Base-by-base conservation (phyloP, 2,329 filamentous ascomycete genomes). In the Lachnellula arida region DNA sequence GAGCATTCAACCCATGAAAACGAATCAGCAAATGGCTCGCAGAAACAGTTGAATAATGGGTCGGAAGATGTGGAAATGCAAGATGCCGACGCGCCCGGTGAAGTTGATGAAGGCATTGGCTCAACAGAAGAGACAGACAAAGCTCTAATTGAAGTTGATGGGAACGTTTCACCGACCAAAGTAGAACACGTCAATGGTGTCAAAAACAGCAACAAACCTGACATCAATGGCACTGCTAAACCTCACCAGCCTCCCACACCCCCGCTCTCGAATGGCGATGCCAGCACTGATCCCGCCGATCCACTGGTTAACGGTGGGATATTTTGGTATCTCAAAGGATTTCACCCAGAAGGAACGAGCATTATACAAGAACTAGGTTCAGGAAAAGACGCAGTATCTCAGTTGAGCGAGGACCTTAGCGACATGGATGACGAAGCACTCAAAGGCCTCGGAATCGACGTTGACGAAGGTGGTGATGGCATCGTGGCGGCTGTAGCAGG, bases 401-500 rank as follows among this genome's bases (percentile, higher is more conserved):
- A 79, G 14, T 85, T 93, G 72, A 95, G 89, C 65, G 92, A 96
- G 71, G 89, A 93, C 64, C 78, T 97, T 22, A 95, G 89, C 55
- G 93, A 97, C 68, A 85, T 97, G 69, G 92, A 96, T 65, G 92
- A 97, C 62, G 91, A 95, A 51, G 90, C 93, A 73, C 77, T 96
- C 56, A 86, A 89, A 65, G 89, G 87, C 35, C 75, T 91, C 14
- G 62, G 62, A 42, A 74, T 75, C 14, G 73, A 73, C 25, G 51
- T 62, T 22, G 57, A 60, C 43, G 56, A 51, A 19, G 61, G 55
- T 8, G 55, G 17, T 22, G 58, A 61, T 23, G 49, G 43, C 23
- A 46, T 55, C 17, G 49, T 39, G 19, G 53, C 47, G 19, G 51
- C 47, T 39, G 50, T 57, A 12, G 44, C 58, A 22, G 51, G 47